Evolutionary conservation across 805 yeast genomes (phyloP).

Genomic region (Teunomyces aglyptinius): DNA sequence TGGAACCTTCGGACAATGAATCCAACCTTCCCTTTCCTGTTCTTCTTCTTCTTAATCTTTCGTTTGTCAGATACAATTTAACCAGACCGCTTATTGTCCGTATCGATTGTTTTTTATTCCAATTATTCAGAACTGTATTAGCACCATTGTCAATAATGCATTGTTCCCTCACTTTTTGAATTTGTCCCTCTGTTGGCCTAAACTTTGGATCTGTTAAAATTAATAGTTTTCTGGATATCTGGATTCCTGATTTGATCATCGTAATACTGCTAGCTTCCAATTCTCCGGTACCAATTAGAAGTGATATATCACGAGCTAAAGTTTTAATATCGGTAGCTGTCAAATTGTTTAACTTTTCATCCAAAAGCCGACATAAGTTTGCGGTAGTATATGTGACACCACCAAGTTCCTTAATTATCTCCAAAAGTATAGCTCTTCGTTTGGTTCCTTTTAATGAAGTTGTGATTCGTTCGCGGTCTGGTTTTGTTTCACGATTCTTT

Average conservation of each 20-base stretch:
- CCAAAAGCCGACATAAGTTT: conserved; percentile 30
- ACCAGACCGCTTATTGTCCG: conserved; percentile 31
- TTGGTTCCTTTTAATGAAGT: conserved; percentile 28
- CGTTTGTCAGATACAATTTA: conserved; percentile 6
- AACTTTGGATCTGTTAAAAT: conserved; percentile 25
- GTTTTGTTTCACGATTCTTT: conserved; percentile 7
- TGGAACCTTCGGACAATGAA: conserved; percentile 13
- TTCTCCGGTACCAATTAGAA: conserved; percentile 20
- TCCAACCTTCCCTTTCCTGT: conserved; percentile 21
- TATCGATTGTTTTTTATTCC: conserved; percentile 2
- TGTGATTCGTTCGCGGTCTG: conserved; percentile 3
- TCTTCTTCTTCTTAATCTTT: conserved; percentile 5
- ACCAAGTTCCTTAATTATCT: conserved; percentile 32
- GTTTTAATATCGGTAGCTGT: conserved; percentile 40
- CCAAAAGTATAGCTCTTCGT: conserved; percentile 28
- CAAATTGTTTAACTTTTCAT: conserved; percentile 23
- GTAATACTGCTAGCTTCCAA: conserved; percentile 23
- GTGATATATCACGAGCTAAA: conserved; percentile 35
- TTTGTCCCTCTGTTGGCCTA: conserved; percentile 27
- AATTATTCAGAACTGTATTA: conserved; percentile 8
- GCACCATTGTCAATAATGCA: conserved; percentile 28
- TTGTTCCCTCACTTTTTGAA: conserved; percentile 23
- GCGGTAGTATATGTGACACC: conserved; percentile 38
- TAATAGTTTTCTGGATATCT: conserved; percentile 29
- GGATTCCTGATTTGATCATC: conserved; percentile 26